Base-by-base conservation (phyloP, 75 land plant species). In the Selaginella moellendorffii region DNA sequence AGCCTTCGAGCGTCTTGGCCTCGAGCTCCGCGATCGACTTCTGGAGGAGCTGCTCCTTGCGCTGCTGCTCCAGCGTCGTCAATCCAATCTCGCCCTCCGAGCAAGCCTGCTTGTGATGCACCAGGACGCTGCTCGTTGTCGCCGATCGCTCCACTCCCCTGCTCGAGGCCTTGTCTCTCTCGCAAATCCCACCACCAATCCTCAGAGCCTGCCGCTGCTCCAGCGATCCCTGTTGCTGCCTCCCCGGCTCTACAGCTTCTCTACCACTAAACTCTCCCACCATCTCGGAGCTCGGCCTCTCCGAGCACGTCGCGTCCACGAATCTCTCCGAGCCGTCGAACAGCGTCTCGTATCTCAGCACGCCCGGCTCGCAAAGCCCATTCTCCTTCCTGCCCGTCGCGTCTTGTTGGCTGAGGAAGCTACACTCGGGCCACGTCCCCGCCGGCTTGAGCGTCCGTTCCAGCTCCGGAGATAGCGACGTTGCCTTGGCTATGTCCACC, bases 1-100 rank as follows among this genome's bases (percentile, higher is more conserved):
- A 46, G 18, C 72, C 72, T 46, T 72, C 72, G 21, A 72, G 26
- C 19, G 74, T 72, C 71, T 72, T 72, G 29, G 74, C 74, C 27
- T 72, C 74, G 24, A 72, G 46, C 23, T 68, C 68, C 17, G 74
- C 74, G 56, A 72, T 72, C 0, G 74, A 72, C 53, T 63, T 72
- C 27, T 67, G 70, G 27, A 72, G 72, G 26, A 67, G 74, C 54
- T 72, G 71, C 64, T 68, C 58, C 62, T 28, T 72, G 24, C n/a
- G 68, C 30, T 27, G 69, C 26, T 36, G n/a, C n/a, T n/a, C n/a
- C n/a, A n/a, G n/a, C n/a, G n/a, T n/a, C n/a, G n/a, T n/a, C n/a
- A n/a, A n/a, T n/a, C n/a, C n/a, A n/a, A n/a, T n/a, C n/a, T n/a
- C n/a, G n/a, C n/a, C n/a, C n/a, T n/a, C n/a, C n/a, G n/a, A n/a